Percentiles rank a stretch among this genome's conserved stretches.
These are phyloP conservation scores for Didymella sp. DNA, from an alignment of 2,329 filamentous ascomycete species.

Conservation along the genomic window DNA sequence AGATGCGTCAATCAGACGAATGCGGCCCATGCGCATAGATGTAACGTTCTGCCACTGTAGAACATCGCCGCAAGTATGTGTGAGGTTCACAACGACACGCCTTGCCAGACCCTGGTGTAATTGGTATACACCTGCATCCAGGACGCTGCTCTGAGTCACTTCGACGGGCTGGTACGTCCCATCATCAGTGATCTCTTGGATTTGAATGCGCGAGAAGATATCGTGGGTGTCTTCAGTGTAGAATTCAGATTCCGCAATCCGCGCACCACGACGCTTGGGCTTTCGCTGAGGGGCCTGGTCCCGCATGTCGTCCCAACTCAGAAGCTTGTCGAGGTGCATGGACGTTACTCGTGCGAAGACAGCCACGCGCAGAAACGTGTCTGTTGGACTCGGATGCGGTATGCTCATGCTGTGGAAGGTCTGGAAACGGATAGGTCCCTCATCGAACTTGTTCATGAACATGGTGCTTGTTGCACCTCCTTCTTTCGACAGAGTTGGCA, in stretches of 20 bases:
- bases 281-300: constrained; percentile 68
- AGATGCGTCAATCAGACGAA: constrained; percentile 82
- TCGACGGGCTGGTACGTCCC: constrained; percentile 93
- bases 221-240: constrained; percentile 94
- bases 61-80: constrained; percentile 86
- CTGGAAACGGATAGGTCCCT: constrained; percentile 90
- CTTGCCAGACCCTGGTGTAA: constrained; percentile 93
- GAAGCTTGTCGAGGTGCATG: constrained; percentile 95
- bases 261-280: constrained; percentile 66
- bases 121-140: constrained; percentile 91
- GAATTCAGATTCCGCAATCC: constrained; percentile 90
- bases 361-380: constrained; percentile 80
- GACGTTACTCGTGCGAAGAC: constrained; percentile 89
- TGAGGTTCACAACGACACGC: constrained; percentile 85
- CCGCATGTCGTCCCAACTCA: constrained; percentile 99
- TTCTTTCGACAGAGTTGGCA: constrained; percentile 85
- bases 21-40: constrained; percentile 76
- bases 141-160: constrained; percentile 81
- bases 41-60: constrained; percentile 88
- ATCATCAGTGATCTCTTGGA: constrained; percentile 89
- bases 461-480: constrained; percentile 91
- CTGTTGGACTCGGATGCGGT: constrained; percentile 76
- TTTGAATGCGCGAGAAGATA: constrained; percentile 83
- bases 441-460: constrained; percentile 92
- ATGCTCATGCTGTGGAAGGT: constrained; percentile 99